These are phyloP conservation scores for Hygrophorus pudorinus DNA, from an alignment of 768 basidiomycete species.

Conservation along the genomic window DNA sequence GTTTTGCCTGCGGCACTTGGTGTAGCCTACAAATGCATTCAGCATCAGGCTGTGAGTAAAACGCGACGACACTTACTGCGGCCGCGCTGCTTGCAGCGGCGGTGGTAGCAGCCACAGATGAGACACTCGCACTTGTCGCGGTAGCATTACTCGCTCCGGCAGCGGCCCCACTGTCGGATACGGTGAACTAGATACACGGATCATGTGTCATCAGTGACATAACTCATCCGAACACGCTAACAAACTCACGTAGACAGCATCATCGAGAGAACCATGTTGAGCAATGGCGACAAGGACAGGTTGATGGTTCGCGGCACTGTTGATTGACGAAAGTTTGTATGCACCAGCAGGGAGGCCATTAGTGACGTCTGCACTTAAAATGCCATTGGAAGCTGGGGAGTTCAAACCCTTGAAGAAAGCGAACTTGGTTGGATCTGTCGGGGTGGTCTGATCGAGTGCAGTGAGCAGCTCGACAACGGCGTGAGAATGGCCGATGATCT, in stretches of 20 bases:
- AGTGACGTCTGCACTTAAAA: conserved; percentile 39
- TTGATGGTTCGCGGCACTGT: conserved; percentile 47
- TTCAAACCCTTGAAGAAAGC: conserved; percentile 50
- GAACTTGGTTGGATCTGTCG: conserved; percentile 41
- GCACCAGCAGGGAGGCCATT: conserved; percentile 46
- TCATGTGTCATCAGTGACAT: no score
- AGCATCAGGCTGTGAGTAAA: no score
- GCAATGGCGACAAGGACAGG: conserved; percentile 48
- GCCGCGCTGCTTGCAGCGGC: no score
- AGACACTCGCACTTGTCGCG: no score
- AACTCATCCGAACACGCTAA: no score
- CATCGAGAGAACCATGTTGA: conserved; percentile 52
- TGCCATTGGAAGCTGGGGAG: conserved; percentile 33
- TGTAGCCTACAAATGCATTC: no score
- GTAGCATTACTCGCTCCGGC: no score
- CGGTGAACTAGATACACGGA: no score
- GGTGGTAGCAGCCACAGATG: no score
- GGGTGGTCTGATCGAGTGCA: conserved; percentile 31
- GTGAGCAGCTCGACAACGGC: conserved; percentile 43
- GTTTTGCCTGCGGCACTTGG: no score
- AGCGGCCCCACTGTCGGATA: no score
- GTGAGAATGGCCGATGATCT: conserved; percentile 50
- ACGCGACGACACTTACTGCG: no score
- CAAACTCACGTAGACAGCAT: conserved; percentile 44
- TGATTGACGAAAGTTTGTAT: conserved; percentile 53